A percentile compares a stretch with the other conserved stretches of the same genome.
Evolutionary conservation across 306 rosid genomes (phyloP).

Genomic region (Parietaria judaica): DNA sequence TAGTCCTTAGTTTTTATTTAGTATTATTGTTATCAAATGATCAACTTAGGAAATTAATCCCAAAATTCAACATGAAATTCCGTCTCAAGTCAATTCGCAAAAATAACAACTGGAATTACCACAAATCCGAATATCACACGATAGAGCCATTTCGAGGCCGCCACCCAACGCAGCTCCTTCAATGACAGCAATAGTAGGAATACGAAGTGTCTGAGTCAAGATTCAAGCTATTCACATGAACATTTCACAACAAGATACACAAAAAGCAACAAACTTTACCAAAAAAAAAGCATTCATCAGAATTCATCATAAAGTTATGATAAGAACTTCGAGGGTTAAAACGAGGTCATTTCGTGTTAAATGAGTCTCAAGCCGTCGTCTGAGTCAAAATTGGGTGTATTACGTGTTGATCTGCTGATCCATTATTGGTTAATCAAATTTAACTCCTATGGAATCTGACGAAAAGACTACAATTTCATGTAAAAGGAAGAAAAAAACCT

Average conservation of each 20-base stretch:
- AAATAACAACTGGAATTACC: conserved; percentile 36
- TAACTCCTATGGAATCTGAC: conserved; percentile 4
- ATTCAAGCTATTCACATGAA: conserved; percentile 10
- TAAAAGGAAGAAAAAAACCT: conserved; percentile 8
- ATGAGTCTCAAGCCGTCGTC: too few relatives aligned
- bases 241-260: conserved; percentile 10
- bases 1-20: too few relatives aligned
- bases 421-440: background rate
- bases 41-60: background rate
- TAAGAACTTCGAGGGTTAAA: background rate
- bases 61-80: conserved; percentile 5
- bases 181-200: conserved; percentile 81
- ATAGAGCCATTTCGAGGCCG: conserved; percentile 93
- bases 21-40: too few relatives aligned
- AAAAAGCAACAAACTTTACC: background rate
- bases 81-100: conserved; percentile 3
- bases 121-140: conserved; percentile 94
- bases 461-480: conserved; percentile 11
- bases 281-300: too few relatives aligned
- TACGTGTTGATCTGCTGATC: too few relatives aligned
- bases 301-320: background rate
- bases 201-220: conserved; percentile 43
- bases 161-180: conserved; percentile 97
- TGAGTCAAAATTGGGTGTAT: too few relatives aligned
- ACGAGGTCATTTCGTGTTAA: background rate